Conservation (phyloP, 2,329 filamentous ascomycete genomes). For the Colletotrichum lindemuthianum region DNA sequence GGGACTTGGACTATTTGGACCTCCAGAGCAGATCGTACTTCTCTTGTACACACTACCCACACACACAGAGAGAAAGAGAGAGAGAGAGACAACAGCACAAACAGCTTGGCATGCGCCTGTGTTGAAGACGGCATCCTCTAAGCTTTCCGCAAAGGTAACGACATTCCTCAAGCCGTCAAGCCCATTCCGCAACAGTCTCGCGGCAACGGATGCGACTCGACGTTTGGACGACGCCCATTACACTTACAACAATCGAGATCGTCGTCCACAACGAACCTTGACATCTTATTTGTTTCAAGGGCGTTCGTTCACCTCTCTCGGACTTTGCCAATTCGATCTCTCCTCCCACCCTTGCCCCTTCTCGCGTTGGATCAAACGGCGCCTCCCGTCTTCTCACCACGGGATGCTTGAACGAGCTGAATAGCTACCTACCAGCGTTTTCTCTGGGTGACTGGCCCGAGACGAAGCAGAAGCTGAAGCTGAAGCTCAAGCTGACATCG, state of each 20-base stretch:
- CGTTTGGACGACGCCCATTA: too few relatives aligned
- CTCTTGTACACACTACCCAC: not conserved
- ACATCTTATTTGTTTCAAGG: constrained; percentile 11
- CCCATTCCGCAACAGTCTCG: constrained; percentile 31
- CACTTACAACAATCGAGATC: not conserved
- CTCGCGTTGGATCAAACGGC: constrained; percentile 26
- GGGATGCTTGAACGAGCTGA: constrained; percentile 25
- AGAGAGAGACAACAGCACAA: too few relatives aligned
- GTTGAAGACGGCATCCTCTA: constrained; percentile 19
- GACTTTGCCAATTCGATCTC: constrained; percentile 10
- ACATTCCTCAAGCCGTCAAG: constrained; percentile 27
- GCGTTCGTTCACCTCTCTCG: not conserved
- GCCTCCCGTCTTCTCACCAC: constrained; percentile 15
- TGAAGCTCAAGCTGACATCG: too few relatives aligned
- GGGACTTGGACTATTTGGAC: not conserved
- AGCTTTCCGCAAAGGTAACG: constrained; percentile 11
- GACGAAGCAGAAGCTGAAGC: too few relatives aligned
- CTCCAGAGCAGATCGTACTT: not conserved
- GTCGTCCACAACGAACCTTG: constrained; percentile 5
- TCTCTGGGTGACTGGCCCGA: not conserved
- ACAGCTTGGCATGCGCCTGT: constrained; percentile 16
- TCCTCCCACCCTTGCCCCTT: not conserved
- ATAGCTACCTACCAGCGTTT: constrained; percentile 11
- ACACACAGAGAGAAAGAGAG: too few relatives aligned
- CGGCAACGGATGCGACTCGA: constrained; percentile 21